Evolutionary conservation across 1,284 basidiomycete genomes (phyloP), one percentile per base, ranked within the genome.

Genomic region (Sporisorium reilianum): DNA sequence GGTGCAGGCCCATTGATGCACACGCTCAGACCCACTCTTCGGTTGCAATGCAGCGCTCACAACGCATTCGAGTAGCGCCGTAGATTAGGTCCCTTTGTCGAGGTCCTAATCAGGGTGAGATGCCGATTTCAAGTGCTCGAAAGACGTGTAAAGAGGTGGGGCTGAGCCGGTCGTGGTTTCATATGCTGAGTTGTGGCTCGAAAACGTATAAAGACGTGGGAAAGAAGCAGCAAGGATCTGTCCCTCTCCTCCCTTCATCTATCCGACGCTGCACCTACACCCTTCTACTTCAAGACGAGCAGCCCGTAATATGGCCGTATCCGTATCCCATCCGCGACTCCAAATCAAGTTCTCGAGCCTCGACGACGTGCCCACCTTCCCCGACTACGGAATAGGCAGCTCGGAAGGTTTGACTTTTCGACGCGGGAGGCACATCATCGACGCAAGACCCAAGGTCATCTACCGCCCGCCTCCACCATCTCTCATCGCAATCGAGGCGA

Each of bases 331-430:
- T 7, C 53, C 28, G 0, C 52, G 49, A 5, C 42, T 66, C 6
- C 45, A 60, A n/a, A 60, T 36, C 30, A 66, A 60, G 34, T 48
- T 38, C 48, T 32, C 48, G 12, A 36, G 40, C 7, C 42, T 60
- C 28, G 64, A 66, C 30, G 57, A 66, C 20, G 56, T 55, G 26
- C 42, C 58, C 8, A 45, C 48, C 4, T 58, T 58, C 18, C 20
- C 22, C 2, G 18, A 16, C 26, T n/a, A 25, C 38, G 20, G 11
- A 23, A 22, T 42, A 25, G 32, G 11, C 22, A 3, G 12, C 12
- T 22, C 53, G 9, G 53, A 66, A 18, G 46, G 32, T 2, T 53
- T 53, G 11, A 59, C 64, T 9, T 65, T 60, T 38, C 50, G 50
- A 8, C 53, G 14, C 28, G 6, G 38, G 16, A 11, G 38, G 20